Base-by-base conservation (phyloP, 1,284 basidiomycete genomes). In the Pseudozyma hubeiensis region DNA sequence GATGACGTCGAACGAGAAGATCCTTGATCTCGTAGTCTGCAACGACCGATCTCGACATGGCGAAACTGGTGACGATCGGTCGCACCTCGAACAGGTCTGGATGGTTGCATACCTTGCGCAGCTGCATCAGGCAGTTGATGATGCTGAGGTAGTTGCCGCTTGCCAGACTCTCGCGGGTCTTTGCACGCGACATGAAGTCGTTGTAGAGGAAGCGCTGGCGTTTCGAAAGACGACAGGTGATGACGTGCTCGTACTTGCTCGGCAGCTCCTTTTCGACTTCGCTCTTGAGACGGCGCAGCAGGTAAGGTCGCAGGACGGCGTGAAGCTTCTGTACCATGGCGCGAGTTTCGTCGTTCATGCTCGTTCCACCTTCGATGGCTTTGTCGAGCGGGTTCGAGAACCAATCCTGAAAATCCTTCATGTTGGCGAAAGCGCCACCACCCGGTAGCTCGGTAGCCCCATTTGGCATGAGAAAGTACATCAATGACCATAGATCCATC, bases 201-300 rank as follows among this genome's bases (percentile, higher is more conserved):
- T 99, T 96, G 85, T 99, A 99, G 8, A 99, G 88, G 84, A 93
- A 96, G 7, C 95, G 91, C 80, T 99, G 96, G 1, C 96, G 90
- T 84, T 97, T 97, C 35, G 94, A 97, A 7, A 99, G 87, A 1
- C 92, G 91, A 79, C 95, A 97, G 49, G 94, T 89, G 39, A 97
- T 90, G 56, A 97, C 90, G 82, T 98, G 95, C 77, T 98, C 96
- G 82, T 90, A 94, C 84, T 99, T 99, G 86, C 91, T 91, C 0
- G 96, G 96, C 17, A 99, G 88, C 83, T 97, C 93, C 80, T 93
- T 96, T 85, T 97, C 96, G 40, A 99, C 96, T 79, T 98, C 94
- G 17, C 91, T 89, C 84, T 99, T 99, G 75, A 98, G 88, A 17
- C 96, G 91, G 49, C 96, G 92, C 29, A 99, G 90, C 43, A 99